Percentiles rank a stretch among this genome's conserved stretches.
Evolutionary conservation across 225 moss, liverwort and hornwort species (phyloP).

Genomic region (Bryoerythrophyllum caledonicum): DNA sequence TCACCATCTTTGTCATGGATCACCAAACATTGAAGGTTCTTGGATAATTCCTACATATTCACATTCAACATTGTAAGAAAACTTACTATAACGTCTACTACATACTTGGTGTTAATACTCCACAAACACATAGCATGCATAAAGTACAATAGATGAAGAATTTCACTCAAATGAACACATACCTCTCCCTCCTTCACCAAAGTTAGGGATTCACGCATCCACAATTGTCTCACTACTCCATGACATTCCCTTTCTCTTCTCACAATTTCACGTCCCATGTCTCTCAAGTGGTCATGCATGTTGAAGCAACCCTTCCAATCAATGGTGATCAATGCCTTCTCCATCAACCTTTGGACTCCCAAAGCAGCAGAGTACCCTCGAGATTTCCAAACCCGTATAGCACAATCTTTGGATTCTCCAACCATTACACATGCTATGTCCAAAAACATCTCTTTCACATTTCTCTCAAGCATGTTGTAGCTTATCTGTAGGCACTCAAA

Average conservation of each 20-base stretch:
- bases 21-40: neutral
- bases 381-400: neutral
- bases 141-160: too few relatives aligned
- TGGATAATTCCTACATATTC: neutral
- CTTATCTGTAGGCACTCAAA: constrained; percentile 6
- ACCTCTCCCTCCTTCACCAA: neutral
- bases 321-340: neutral
- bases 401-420: neutral
- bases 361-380: neutral
- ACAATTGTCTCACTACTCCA: neutral
- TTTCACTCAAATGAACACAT: neutral
- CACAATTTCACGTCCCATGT: constrained; percentile 6
- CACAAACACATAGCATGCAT: too few relatives aligned
- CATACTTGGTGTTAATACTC: too few relatives aligned
- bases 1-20: neutral
- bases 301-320: neutral
- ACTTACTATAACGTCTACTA: neutral
- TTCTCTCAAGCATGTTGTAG: neutral
- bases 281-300: neutral
- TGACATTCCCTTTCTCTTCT: neutral
- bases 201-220: neutral
- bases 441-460: constrained; percentile 2
- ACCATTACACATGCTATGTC: constrained; percentile 3
- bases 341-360: neutral
- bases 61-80: neutral